Conservation (phyloP, 2,329 filamentous ascomycete species). For the Paraphoma chrysanthemicola region DNA sequence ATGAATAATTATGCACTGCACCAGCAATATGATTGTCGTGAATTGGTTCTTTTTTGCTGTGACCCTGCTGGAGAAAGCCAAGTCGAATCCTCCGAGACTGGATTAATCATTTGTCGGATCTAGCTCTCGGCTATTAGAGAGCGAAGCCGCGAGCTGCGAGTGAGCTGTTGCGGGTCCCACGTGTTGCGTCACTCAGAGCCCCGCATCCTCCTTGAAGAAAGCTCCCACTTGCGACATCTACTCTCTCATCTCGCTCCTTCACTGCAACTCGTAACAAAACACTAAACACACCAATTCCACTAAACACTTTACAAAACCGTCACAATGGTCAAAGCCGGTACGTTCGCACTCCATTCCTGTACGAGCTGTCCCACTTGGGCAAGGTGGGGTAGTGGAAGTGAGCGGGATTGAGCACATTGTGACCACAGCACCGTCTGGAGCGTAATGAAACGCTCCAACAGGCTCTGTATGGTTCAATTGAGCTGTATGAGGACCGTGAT, state of each 20-base stretch:
- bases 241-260: conserved; percentile 10
- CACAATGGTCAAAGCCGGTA: conserved; percentile 99
- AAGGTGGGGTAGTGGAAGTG: conserved; percentile 49
- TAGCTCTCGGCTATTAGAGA: conserved; percentile 17
- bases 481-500: conserved; percentile 33
- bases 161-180: conserved; percentile 19
- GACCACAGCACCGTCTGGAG: conserved; percentile 16
- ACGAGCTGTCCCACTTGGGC: conserved; percentile 27
- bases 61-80: neutral
- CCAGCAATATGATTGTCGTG: neutral
- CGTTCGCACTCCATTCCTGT: conserved; percentile 49
- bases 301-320: conserved; percentile 53
- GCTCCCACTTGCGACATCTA: conserved; percentile 10
- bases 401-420: conserved; percentile 68
- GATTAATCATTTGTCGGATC: conserved; percentile 41
- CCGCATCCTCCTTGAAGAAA: conserved; percentile 37
- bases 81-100: neutral
- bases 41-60: conserved; percentile 2
- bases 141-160: conserved; percentile 13
- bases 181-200: conserved; percentile 43
- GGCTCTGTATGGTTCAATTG: conserved; percentile 26
- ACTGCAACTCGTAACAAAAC: neutral
- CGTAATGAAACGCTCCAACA: conserved; percentile 7
- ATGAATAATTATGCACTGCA: neutral
- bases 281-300: conserved; percentile 22